phyloP scores from a whole-genome alignment of 306 rosid genomes.

The Abrus precatorius region DNA sequence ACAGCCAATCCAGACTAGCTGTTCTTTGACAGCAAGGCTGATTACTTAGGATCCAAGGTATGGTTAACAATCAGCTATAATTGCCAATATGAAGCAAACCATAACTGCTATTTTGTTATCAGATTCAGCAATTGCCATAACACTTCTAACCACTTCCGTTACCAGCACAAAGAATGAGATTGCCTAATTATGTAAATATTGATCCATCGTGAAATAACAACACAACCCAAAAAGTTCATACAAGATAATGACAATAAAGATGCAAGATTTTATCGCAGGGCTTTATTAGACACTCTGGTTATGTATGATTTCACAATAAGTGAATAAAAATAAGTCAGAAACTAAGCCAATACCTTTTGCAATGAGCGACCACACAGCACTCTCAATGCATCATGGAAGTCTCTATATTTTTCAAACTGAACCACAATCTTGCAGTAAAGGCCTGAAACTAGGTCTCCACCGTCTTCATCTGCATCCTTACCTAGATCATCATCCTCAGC shows the following conservation, averaged over 20 bases:
- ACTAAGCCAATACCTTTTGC: conserved; percentile 71
- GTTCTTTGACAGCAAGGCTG: no score
- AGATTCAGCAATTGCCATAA: conserved; percentile 31
- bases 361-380: conserved; percentile 83
- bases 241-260: no score
- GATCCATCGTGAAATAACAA: conserved; percentile 1
- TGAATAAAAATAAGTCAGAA: not conserved
- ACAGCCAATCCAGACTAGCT: no score
- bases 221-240: not conserved
- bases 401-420: conserved; percentile 85
- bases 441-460: conserved; percentile 73
- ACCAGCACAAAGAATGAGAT: conserved; percentile 9
- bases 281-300: not conserved
- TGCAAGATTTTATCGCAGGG: not conserved
- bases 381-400: conserved; percentile 78
- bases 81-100: conserved; percentile 2
- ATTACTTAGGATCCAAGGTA: no score
- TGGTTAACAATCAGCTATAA: not conserved
- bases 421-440: conserved; percentile 91
- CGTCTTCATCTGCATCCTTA: conserved; percentile 72
- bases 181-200: conserved; percentile 17
- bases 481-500: conserved; percentile 81
- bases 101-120: not conserved
- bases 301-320: conserved; percentile 29
- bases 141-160: conserved; percentile 10